A percentile compares a stretch with the other conserved stretches of the same genome.
phyloP scores from a whole-genome alignment of 371 early-diverging fungal genomes.

The Choanephora cucurbitarum region DNA sequence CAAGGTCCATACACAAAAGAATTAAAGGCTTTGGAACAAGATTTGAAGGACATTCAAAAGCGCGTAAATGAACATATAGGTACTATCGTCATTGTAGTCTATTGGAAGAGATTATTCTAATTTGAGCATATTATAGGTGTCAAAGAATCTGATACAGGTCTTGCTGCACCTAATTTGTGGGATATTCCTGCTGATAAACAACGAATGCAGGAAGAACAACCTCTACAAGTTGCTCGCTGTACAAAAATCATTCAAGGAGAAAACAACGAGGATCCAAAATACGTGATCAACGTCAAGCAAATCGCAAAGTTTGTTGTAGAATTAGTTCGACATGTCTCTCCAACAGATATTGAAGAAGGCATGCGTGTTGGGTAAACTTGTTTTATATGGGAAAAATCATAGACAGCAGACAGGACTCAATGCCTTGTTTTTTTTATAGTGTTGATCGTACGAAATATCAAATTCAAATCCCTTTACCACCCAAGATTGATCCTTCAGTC shows the following conservation, averaged over 20 bases:
- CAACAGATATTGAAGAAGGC: conserved; percentile 99
- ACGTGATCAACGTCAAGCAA: conserved; percentile 98
- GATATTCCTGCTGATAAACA: conserved; percentile 99
- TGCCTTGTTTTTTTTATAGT: too few species aligned
- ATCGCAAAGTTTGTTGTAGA: conserved; percentile 99
- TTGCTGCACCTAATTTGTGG: conserved; percentile 99
- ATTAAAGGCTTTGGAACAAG: conserved; percentile 87
- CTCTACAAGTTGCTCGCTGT: conserved; percentile 97
- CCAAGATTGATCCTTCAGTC: conserved; percentile 94
- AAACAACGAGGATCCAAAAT: conserved; percentile 85
- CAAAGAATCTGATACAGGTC: conserved; percentile 99
- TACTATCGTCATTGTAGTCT: too few species aligned
- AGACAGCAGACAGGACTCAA: too few species aligned
- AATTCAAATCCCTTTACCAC: conserved; percentile 93
- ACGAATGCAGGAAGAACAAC: conserved; percentile 95
- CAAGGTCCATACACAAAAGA: conserved; percentile 97
- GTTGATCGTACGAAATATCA: conserved; percentile 99
- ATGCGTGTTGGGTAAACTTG: conserved; percentile 95
- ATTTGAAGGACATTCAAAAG: conserved; percentile 95
- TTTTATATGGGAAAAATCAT: too few species aligned
- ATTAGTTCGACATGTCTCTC: conserved; percentile 94
- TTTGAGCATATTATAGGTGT: conserved; percentile 75
- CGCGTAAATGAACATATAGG: conserved; percentile 97
- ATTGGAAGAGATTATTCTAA: neutral
- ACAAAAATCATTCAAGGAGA: conserved; percentile 94